These are phyloP conservation scores for Candida xiaguanensis DNA, from an alignment of 805 yeast species.

Conservation along the genomic window DNA sequence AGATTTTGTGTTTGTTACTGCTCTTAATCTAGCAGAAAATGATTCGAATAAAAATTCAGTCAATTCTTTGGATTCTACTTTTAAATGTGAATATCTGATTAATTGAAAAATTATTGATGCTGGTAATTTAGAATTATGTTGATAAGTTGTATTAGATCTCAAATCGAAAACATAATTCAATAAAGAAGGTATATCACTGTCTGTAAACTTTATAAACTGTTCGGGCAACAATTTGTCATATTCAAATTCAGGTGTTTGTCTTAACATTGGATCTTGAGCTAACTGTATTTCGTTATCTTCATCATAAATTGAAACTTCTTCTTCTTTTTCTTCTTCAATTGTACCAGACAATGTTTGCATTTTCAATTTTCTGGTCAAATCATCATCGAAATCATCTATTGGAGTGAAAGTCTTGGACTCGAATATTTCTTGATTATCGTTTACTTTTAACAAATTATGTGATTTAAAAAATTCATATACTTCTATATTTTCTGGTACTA, in stretches of 20 bases:
- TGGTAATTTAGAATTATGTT: conserved; percentile 53
- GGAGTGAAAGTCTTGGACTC: conserved; percentile 11
- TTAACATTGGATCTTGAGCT: conserved; percentile 24
- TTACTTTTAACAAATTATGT: conserved; percentile 35
- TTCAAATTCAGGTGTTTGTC: conserved; percentile 43
- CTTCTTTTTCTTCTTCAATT: conserved; percentile 9
- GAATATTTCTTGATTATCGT: conserved; percentile 12
- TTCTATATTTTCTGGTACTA: conserved; percentile 49
- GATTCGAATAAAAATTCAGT: conserved; percentile 59
- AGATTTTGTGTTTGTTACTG: conserved; percentile 56
- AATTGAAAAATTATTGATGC: conserved; percentile 70
- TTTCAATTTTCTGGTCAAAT: conserved; percentile 29
- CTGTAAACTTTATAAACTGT: conserved; percentile 61
- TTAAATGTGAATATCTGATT: conserved; percentile 61
- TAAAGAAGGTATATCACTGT: conserved; percentile 48
- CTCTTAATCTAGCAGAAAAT: conserved; percentile 57
- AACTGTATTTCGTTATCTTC: conserved; percentile 28
- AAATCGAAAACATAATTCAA: conserved; percentile 46
- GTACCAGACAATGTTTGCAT: conserved; percentile 28
- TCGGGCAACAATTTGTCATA: conserved; percentile 52
- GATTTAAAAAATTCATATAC: conserved; percentile 55
- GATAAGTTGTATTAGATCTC: conserved; percentile 33
- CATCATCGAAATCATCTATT: conserved; percentile 31
- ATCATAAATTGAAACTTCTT: conserved; percentile 13
- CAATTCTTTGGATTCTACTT: conserved; percentile 50